Base-by-base conservation (phyloP, 768 basidiomycete genomes). In the Tulasnella sp. region DNA sequence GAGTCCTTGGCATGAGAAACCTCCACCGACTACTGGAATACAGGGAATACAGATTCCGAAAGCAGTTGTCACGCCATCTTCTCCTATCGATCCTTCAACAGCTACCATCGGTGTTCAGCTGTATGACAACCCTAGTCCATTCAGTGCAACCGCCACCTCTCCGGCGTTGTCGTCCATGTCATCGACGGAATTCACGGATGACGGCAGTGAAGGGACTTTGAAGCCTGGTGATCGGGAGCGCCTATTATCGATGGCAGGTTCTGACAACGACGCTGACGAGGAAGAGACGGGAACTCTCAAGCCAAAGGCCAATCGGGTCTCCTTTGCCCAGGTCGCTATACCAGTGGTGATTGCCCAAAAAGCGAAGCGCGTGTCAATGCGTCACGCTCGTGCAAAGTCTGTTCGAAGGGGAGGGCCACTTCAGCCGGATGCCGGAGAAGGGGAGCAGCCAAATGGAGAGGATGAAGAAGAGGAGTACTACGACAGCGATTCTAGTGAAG, bases 191-290 rank as follows among this genome's bases (percentile, higher is more conserved):
- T 70, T 77, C 6, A 44, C 69, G 10, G 77, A 77, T 37, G 77
- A 77, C 29, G 77, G 70, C n/a, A 77, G 77, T 37, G 77, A 77
- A 23, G 77, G 77, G 1, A 77, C 77, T 23, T 77, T 77, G 77
- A 77, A 57, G 46, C 77, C 77, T 23, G 39, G 39, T 39, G 61
- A 77, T 72, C 32, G 77, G 3, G 70, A 26, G 18, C 40, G 51
- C 3, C 40, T 46, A 13, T 40, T 77, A 46, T 77, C 77, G 6
- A 44, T 72, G 77, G 29, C 70, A 32, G 75, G 74, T 37, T 77
- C 76, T 39, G 76, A 77, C 29, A 71, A 70, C 35, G 77, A 77
- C 23, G 71, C 42, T 5, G 77, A 77, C 46, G 77, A 35, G 5
- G 77, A 77, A 46, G 69, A 26, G 20, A 73, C 26, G 5, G 77